Evolutionary conservation across 2,329 filamentous ascomycete genomes (phyloP).

Genomic region (Pseudogymnoascus destructans): DNA sequence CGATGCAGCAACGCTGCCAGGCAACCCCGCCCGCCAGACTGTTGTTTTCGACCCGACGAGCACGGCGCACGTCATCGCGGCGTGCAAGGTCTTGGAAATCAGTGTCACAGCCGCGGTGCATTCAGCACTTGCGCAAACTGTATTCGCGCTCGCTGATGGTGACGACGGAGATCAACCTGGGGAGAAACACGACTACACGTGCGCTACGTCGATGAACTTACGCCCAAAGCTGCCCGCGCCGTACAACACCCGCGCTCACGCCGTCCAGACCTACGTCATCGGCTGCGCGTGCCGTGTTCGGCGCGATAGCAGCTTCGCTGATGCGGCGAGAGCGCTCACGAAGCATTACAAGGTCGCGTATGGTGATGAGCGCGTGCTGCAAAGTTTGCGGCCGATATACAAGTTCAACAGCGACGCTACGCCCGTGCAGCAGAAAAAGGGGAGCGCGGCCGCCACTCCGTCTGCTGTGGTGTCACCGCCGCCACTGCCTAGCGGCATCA

Average conservation of each 20-base stretch:
- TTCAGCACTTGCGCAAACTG: slow-evolving; percentile 11
- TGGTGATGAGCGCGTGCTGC: slow-evolving; percentile 9
- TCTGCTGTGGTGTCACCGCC: slow-evolving; percentile 11
- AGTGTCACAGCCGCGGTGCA: slow-evolving; percentile 14
- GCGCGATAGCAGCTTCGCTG: slow-evolving; percentile 9
- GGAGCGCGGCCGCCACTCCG: slow-evolving; percentile 9
- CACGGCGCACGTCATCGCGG: slow-evolving; percentile 10
- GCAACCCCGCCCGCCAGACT: not conserved
- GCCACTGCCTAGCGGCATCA: slow-evolving; percentile 12
- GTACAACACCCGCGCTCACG: slow-evolving; percentile 13
- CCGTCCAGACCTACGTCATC: slow-evolving; percentile 14
- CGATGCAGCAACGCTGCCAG: slow-evolving; percentile 11
- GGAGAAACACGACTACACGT: not conserved
- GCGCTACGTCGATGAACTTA: slow-evolving; percentile 15
- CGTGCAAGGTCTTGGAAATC: slow-evolving; percentile 13
- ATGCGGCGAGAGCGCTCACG: slow-evolving; percentile 10
- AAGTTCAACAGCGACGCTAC: not conserved
- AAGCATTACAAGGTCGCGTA: slow-evolving; percentile 12
- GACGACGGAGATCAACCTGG: not conserved
- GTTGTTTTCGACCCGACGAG: slow-evolving; percentile 11
- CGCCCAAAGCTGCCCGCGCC: slow-evolving; percentile 13
- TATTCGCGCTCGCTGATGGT: slow-evolving; percentile 10
- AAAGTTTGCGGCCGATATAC: slow-evolving; percentile 11
- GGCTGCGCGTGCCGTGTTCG: slow-evolving; percentile 11
- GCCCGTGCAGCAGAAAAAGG: no score